Conservation (phyloP, 2,329 filamentous ascomycete species). For the Dactylellina parvicollis region DNA sequence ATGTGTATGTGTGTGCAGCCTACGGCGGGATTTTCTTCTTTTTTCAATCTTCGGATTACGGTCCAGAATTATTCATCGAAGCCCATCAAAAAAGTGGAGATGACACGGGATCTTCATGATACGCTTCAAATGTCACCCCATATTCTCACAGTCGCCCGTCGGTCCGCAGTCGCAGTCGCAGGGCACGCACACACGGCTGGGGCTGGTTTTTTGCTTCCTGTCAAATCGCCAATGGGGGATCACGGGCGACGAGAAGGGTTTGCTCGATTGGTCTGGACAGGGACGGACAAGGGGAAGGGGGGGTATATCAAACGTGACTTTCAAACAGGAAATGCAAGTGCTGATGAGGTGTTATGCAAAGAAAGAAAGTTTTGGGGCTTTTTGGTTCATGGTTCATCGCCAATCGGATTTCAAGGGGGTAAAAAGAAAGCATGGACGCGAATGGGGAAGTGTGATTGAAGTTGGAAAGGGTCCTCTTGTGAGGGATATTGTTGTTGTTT, state of each 20-base stretch:
- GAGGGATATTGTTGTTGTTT: neutral
- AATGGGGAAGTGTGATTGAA: constrained; percentile 30
- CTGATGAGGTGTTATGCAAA: neutral
- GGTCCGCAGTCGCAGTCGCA: constrained; percentile 23
- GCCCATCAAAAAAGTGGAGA: neutral
- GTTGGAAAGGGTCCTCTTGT: constrained; percentile 27
- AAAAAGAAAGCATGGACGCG: constrained; percentile 28
- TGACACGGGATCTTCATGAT: constrained; percentile 23
- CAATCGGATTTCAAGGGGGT: constrained; percentile 37
- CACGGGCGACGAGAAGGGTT: neutral
- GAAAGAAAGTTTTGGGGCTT: neutral
- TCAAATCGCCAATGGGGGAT: constrained; percentile 5
- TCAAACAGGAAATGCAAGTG: neutral
- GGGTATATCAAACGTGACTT: constrained; percentile 28
- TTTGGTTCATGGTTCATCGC: neutral
- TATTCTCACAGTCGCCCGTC: too few relatives aligned
- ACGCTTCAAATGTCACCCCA: constrained; percentile 12
- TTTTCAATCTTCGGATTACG: constrained; percentile 2
- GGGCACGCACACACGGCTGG: neutral
- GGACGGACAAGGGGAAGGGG: constrained; percentile 27
- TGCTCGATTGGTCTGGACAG: constrained; percentile 27
- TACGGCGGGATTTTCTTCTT: too few relatives aligned
- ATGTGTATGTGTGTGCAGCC: too few relatives aligned
- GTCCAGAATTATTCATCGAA: constrained; percentile 25
- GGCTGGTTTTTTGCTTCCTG: too few relatives aligned